These are phyloP conservation scores for Albugo candida DNA, from an alignment of 352 stramenopile species.

Conservation along the genomic window DNA sequence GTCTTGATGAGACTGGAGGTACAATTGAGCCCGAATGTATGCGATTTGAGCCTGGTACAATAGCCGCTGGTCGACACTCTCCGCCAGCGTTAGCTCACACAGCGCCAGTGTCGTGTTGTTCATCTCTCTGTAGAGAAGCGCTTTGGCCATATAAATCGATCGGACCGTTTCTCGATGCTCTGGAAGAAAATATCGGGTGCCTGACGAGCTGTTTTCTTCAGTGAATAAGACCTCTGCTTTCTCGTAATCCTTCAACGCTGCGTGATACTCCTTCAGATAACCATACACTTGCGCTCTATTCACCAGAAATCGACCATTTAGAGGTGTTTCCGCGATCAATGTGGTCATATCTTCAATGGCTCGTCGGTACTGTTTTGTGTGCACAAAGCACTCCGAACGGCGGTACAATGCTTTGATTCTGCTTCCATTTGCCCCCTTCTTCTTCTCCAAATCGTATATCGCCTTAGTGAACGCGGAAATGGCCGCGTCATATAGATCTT, in stretches of 20 bases:
- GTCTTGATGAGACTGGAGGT: slow-evolving; percentile 23
- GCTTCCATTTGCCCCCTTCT: no score
- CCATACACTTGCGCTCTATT: slow-evolving; percentile 43
- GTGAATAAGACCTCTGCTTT: slow-evolving; percentile 29
- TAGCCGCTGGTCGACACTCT: slow-evolving; percentile 29
- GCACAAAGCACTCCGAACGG: slow-evolving; percentile 33
- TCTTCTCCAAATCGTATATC: no score
- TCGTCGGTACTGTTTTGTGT: slow-evolving; percentile 26
- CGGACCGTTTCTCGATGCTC: slow-evolving; percentile 14
- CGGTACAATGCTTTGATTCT: slow-evolving; percentile 25
- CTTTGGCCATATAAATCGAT: slow-evolving; percentile 23
- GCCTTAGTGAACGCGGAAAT: no score
- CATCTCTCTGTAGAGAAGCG: slow-evolving; percentile 30
- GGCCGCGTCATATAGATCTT: no score
- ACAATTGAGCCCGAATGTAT: slow-evolving; percentile 20
- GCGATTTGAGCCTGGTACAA: slow-evolving; percentile 30
- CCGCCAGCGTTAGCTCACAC: slow-evolving; percentile 25
- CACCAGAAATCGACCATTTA: slow-evolving; percentile 40
- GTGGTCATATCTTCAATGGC: slow-evolving; percentile 53
- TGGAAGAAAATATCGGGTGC: not conserved
- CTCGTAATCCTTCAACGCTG: slow-evolving; percentile 41
- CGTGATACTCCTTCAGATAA: slow-evolving; percentile 23
- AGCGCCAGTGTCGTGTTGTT: slow-evolving; percentile 31
- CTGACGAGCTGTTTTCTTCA: slow-evolving; percentile 11
- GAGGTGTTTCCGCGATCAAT: slow-evolving; percentile 47